A percentile compares a stretch with the other conserved stretches of the same genome.
These are phyloP conservation scores for Rhizophagus sp. DNA, from an alignment of 192 early-diverging fungal genomes.

Conservation along the genomic window DNA sequence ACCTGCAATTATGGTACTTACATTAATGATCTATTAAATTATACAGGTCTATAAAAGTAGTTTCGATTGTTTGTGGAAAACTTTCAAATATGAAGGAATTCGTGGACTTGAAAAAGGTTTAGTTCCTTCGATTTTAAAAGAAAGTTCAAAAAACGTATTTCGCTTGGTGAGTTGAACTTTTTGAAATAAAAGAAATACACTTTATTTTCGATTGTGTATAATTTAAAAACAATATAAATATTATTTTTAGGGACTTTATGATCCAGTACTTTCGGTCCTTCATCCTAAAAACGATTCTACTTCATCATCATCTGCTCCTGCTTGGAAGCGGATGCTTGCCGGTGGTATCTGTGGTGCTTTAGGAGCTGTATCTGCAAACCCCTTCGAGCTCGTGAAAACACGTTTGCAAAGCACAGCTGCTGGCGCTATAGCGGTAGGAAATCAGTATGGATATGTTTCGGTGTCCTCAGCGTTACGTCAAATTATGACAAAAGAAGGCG, in stretches of 20 bases:
- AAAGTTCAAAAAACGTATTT: constrained; percentile 75
- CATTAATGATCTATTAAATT: not conserved
- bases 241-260: constrained; percentile 54
- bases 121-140: constrained; percentile 68
- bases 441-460: constrained; percentile 65
- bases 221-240: not conserved
- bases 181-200: not conserved
- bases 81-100: constrained; percentile 63
- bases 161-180: constrained; percentile 50
- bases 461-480: constrained; percentile 54
- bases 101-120: constrained; percentile 73
- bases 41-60: constrained; percentile 61
- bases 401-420: constrained; percentile 61
- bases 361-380: constrained; percentile 74
- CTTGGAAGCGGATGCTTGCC: constrained; percentile 76
- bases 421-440: constrained; percentile 62
- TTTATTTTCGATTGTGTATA: too few relatives aligned
- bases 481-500: constrained; percentile 56
- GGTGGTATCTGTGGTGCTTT: constrained; percentile 73
- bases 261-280: constrained; percentile 64
- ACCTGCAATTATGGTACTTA: not conserved
- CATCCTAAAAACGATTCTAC: constrained; percentile 51
- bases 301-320: constrained; percentile 52
- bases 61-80: constrained; percentile 68
- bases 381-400: constrained; percentile 78